These are phyloP conservation scores for Eimeria falciformis DNA, from an alignment of 169 alveolate genomes.

Conservation along the genomic window DNA sequence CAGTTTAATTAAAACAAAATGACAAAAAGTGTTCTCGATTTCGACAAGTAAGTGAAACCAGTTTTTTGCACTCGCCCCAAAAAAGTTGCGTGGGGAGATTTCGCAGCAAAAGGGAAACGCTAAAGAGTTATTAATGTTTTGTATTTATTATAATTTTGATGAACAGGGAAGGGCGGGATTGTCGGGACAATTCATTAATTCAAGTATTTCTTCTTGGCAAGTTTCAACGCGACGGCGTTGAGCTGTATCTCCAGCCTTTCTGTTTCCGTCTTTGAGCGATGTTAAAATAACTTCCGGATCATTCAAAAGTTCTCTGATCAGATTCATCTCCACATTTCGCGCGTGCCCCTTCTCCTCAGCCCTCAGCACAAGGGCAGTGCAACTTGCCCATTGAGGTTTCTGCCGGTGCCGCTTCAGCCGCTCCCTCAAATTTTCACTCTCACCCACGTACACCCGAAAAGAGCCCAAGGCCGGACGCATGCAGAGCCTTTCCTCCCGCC, in stretches of 20 bases:
- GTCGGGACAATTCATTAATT: no score
- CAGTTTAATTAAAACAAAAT: no score
- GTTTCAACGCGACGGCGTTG: no score
- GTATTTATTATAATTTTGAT: no score
- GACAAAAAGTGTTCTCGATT: no score
- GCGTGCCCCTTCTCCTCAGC: conserved; percentile 13
- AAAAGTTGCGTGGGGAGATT: no score
- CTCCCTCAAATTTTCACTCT: background rate
- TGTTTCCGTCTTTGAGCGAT: conserved; percentile 24
- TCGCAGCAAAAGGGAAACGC: no score
- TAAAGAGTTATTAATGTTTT: no score
- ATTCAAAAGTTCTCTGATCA: background rate
- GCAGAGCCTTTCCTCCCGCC: background rate
- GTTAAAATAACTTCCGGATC: background rate
- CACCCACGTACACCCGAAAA: conserved; percentile 55
- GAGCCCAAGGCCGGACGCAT: background rate
- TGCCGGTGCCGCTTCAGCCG: conserved; percentile 22
- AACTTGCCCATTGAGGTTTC: conserved; percentile 7
- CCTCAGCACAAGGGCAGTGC: conserved; percentile 4
- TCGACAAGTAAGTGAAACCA: no score
- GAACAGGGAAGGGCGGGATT: no score
- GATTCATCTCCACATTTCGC: background rate
- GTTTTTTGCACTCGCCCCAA: no score
- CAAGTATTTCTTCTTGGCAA: no score
- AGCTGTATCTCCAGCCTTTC: background rate